Conservation (phyloP, 164 flowering plant species). For the Stephania cephalantha region DNA sequence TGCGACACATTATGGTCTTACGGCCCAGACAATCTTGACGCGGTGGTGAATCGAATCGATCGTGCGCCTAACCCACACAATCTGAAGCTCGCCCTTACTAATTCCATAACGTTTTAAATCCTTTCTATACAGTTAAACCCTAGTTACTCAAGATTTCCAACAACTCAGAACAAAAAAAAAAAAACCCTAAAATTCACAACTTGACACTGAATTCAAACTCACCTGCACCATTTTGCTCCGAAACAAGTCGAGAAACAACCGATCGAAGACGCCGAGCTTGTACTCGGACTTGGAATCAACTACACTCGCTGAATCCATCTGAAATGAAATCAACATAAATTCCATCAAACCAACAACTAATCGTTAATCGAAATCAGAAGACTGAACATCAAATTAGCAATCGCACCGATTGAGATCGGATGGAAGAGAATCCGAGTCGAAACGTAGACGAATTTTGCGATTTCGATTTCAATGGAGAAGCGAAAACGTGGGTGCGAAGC, state of each 20-base stretch:
- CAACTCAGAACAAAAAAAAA: too few relatives aligned
- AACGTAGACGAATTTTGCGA: constrained; percentile 14
- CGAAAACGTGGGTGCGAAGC: constrained; percentile 17
- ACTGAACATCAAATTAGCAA: not conserved
- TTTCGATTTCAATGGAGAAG: constrained; percentile 12
- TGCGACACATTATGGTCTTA: too few relatives aligned
- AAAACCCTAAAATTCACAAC: too few relatives aligned
- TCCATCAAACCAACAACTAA: not conserved
- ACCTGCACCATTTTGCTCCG: constrained; percentile 73
- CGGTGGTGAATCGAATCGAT: too few relatives aligned
- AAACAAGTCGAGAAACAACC: constrained; percentile 51
- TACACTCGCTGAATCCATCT: constrained; percentile 18
- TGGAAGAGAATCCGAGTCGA: constrained; percentile 22
- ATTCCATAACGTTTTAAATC: too few relatives aligned
- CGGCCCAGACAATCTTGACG: too few relatives aligned
- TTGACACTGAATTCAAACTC: constrained; percentile 1
- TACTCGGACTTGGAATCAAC: constrained; percentile 24
- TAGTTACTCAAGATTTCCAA: too few relatives aligned
- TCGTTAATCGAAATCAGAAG: not conserved
- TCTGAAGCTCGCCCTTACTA: too few relatives aligned
- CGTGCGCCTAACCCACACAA: too few relatives aligned
- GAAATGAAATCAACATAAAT: not conserved
- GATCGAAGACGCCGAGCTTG: constrained; percentile 48
- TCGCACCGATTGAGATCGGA: constrained; percentile 28
- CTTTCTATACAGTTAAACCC: too few relatives aligned